Evolutionary conservation across 352 stramenopile genomes (phyloP).

Genomic region (Phytophthora hibernalis): DNA sequence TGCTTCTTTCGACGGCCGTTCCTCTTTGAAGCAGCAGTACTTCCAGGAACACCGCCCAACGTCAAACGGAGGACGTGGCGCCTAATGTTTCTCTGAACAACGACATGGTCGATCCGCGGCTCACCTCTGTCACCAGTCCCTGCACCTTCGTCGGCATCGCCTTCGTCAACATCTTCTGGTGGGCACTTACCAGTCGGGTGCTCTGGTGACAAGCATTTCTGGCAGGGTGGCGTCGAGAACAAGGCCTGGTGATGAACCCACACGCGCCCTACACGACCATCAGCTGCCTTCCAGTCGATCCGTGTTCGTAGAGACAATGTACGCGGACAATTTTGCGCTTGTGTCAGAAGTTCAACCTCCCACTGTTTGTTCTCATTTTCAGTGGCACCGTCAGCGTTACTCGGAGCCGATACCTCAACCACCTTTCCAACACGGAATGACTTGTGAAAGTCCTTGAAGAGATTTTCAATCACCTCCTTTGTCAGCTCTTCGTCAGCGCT

Average conservation of each 20-base stretch:
- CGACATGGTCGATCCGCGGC: neutral
- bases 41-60: slow-evolving; percentile 14
- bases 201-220: slow-evolving; percentile 42
- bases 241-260: slow-evolving; percentile 61
- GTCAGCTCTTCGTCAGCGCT: slow-evolving; percentile 46
- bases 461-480: slow-evolving; percentile 33
- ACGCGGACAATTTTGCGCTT: slow-evolving; percentile 39
- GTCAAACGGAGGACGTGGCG: slow-evolving; percentile 39
- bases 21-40: slow-evolving; percentile 17
- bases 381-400: neutral
- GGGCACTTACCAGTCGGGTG: slow-evolving; percentile 35
- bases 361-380: slow-evolving; percentile 36
- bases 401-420: slow-evolving; percentile 11
- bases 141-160: slow-evolving; percentile 12
- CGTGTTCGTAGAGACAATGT: slow-evolving; percentile 42
- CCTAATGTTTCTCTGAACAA: slow-evolving; percentile 21
- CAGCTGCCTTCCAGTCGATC: slow-evolving; percentile 47
- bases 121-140: slow-evolving; percentile 23
- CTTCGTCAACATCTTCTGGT: slow-evolving; percentile 12
- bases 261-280: slow-evolving; percentile 33
- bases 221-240: slow-evolving; percentile 44
- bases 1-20: slow-evolving; percentile 36
- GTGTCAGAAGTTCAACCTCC: slow-evolving; percentile 45
- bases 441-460: slow-evolving; percentile 48
- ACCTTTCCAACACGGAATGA: slow-evolving; percentile 50